A percentile compares a stretch with the other conserved stretches of the same genome.
These are phyloP conservation scores for Fusarium mundagurra DNA, from an alignment of 2,329 filamentous ascomycete genomes.

Conservation along the genomic window DNA sequence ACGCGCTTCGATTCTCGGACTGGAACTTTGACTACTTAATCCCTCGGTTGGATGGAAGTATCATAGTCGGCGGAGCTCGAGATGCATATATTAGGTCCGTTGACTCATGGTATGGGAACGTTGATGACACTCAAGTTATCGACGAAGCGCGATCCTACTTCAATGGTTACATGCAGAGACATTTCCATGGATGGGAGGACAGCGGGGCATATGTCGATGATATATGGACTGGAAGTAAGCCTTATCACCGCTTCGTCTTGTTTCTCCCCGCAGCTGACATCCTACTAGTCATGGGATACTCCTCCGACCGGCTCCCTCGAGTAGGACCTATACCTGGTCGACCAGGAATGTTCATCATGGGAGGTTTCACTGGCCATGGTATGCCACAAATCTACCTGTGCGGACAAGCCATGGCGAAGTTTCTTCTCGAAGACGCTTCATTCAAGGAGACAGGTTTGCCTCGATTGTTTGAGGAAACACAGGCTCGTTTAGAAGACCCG, in stretches of 20 bases:
- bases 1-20: background rate
- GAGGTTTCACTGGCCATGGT: background rate
- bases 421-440: background rate
- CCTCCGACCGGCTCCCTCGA: background rate
- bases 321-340: background rate
- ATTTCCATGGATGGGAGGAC: background rate
- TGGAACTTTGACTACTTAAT: background rate
- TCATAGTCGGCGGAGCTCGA: background rate
- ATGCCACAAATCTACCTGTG: background rate
- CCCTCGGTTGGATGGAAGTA: background rate
- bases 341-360: background rate
- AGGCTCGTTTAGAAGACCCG: background rate
- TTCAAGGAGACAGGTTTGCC: background rate
- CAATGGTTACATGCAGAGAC: background rate
- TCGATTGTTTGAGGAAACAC: background rate
- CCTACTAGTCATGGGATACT: background rate
- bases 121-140: background rate
- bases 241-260: rapidly evolving
- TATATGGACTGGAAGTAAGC: background rate
- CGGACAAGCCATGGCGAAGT: background rate
- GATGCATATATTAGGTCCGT: background rate
- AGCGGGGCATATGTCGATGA: background rate
- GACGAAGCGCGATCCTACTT: rapidly evolving
- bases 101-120: background rate
- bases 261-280: rapidly evolving